Evolutionary conservation across 2,329 filamentous ascomycete species (phyloP).

Genomic region (Hypoxylon rubiginosum): DNA sequence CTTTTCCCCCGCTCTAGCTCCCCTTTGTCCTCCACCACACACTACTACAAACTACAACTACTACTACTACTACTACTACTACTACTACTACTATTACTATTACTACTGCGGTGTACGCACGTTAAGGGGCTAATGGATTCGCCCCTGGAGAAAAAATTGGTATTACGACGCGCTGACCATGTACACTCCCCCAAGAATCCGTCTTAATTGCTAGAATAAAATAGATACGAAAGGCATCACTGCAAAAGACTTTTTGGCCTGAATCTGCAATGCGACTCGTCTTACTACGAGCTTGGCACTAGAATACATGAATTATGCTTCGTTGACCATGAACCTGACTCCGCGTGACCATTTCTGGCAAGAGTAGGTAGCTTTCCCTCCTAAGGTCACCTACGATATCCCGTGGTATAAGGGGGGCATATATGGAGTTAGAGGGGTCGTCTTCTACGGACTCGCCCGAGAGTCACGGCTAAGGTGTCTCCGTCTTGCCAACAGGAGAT

Average conservation of each 20-base stretch:
- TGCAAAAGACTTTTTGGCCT: constrained; percentile 32
- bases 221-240: constrained; percentile 43
- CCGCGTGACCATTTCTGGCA: constrained; percentile 33
- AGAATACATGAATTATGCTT: constrained; percentile 29
- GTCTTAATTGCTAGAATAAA: constrained; percentile 43
- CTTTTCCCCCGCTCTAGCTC: constrained; percentile 9
- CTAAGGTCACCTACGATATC: constrained; percentile 10
- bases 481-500: constrained; percentile 33
- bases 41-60: too few relatives aligned
- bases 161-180: constrained; percentile 36
- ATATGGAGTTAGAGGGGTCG: constrained; percentile 4
- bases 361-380: constrained; percentile 9
- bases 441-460: constrained; percentile 15
- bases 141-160: constrained; percentile 34
- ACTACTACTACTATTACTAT: constrained; percentile 11
- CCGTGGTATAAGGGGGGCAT: constrained; percentile 14
- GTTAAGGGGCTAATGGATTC: constrained; percentile 39
- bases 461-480: constrained; percentile 30
- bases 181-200: constrained; percentile 34
- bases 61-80: constrained; percentile 13
- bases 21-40: constrained; percentile 32
- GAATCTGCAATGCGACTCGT: constrained; percentile 40
- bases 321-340: constrained; percentile 22
- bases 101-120: constrained; percentile 29
- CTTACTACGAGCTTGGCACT: constrained; percentile 37